These are phyloP conservation scores for Torulaspora delbrueckii DNA, from an alignment of 805 yeast genomes.

Conservation along the genomic window DNA sequence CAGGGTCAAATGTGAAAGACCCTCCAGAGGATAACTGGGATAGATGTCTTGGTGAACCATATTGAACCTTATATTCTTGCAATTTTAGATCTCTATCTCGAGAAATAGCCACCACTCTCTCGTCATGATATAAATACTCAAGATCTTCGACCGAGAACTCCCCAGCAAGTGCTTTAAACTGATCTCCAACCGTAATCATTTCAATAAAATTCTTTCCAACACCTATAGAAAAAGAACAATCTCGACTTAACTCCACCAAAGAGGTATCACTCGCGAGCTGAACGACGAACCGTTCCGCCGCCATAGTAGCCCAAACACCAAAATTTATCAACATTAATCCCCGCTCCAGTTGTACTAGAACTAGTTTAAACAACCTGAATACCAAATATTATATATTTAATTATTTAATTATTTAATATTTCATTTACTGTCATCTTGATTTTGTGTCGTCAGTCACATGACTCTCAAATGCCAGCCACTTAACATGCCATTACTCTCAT, in stretches of 20 bases:
- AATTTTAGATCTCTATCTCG: constrained; percentile 36
- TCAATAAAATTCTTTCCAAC: constrained; percentile 8
- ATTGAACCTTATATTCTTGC: constrained; percentile 36
- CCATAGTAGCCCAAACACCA: constrained; percentile 2
- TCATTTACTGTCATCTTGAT: not conserved
- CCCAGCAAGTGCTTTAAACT: constrained; percentile 37
- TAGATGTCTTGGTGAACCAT: constrained; percentile 42
- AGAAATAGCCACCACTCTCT: constrained; percentile 36
- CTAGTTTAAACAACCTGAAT: not conserved
- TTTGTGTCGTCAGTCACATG: not conserved
- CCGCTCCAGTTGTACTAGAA: not conserved
- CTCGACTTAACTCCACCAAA: not conserved
- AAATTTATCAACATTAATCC: not conserved
- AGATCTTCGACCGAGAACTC: constrained; percentile 33
- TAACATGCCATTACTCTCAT: no score
- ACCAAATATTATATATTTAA: not conserved
- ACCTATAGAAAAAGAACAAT: not conserved
- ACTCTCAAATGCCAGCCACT: not conserved
- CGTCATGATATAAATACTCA: constrained; percentile 35
- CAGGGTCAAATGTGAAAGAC: constrained; percentile 41
- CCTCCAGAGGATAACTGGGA: constrained; percentile 26
- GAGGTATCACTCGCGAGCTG: constrained; percentile 21
- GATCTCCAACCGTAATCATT: constrained; percentile 29
- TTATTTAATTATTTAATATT: not conserved
- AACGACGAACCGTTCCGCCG: constrained; percentile 21